phyloP scores from a whole-genome alignment of 2,329 filamentous ascomycete genomes.

The Macroventuria anomochaeta region DNA sequence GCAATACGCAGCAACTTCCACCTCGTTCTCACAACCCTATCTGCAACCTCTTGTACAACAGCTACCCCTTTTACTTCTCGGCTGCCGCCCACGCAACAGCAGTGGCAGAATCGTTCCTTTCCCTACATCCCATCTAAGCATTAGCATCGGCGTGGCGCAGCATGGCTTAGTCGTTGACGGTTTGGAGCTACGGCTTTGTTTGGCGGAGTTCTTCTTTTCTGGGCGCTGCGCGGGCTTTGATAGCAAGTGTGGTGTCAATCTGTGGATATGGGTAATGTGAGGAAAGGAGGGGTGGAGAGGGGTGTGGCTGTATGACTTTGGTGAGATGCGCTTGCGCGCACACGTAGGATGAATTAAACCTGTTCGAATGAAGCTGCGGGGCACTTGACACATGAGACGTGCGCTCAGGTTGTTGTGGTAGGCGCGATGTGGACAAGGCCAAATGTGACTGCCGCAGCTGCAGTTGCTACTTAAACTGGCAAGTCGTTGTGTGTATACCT shows the following conservation, averaged over 20 bases:
- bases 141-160: slow-evolving; percentile 25
- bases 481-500: no score
- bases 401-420: no score
- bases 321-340: slow-evolving; percentile 19
- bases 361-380: slow-evolving; percentile 5
- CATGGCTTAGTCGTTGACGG: slow-evolving; percentile 23
- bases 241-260: slow-evolving; percentile 13
- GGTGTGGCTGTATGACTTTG: slow-evolving; percentile 24
- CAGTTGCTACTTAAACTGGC: no score
- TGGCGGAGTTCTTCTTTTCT: slow-evolving; percentile 13
- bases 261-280: slow-evolving; percentile 18
- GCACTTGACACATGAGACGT: no score
- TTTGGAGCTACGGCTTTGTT: slow-evolving; percentile 23
- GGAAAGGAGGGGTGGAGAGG: slow-evolving; percentile 1
- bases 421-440: no score
- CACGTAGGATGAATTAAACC: slow-evolving; percentile 35
- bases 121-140: slow-evolving; percentile 9
- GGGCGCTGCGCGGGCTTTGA: slow-evolving; percentile 28
- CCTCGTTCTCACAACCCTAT: neutral
- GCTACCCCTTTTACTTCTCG: slow-evolving; percentile 11
- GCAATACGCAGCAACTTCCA: neutral
- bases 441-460: no score
- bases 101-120: slow-evolving; percentile 4
- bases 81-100: slow-evolving; percentile 4
- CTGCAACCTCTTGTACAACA: slow-evolving; percentile 22